Evolutionary conservation across 164 flowering plant species (phyloP), one percentile per base, ranked within the genome.

Genomic region (Tinospora cordifolia): DNA sequence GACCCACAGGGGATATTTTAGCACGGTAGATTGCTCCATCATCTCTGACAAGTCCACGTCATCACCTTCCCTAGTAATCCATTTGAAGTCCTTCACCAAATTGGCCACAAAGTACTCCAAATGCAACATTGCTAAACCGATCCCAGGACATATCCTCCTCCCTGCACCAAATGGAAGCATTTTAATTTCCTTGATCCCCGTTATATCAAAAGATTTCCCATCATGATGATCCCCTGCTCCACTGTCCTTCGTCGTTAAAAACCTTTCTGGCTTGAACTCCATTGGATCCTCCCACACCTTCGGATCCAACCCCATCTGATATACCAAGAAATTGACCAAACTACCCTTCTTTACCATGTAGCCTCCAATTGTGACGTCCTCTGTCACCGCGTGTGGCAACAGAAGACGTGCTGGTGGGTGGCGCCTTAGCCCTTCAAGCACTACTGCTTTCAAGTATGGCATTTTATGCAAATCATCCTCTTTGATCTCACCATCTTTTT

Each of bases 1-100:
- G 17, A 79, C 83, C 40, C 36, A n/a, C 71, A 87, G 40, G 69
- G 90, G 87, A 68, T 81, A 60, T 73, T 82, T 82, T 87, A 85
- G 85, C 38, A 82, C 81, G 0, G 72, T 41, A 1, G 85, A 77
- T 59, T 82, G 76, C 74, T 78, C 87, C 9, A 39, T 68, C 74
- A 82, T 85, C 75, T 83, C 88, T 0, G 81, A 41, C 51, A 87
- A 46, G 39, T 83, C 83, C 21, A 84, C 77, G 1, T 77, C 82
- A n/a, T 73, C 76, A 4, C 84, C 86, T 25, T 66, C 71, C 38
- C 13, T 72, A 8, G 73, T 51, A 46, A 44, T 77, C 88, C 90
- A 87, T 62, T 83, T 71, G 62, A 83, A 87, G 38, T 76, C 70
- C 73, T 65, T 44, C 26, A 79, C 78, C 80, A 81, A 63, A 71